These are phyloP conservation scores for slime mould (Dictyostelium discoideum) DNA, from an alignment of 78 protist genomes.

Conservation along the genomic window dicty_2.7 NC_007091.3:2566501-2567000, in stretches of 20 bases:
- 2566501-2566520: slow-evolving; percentile 27
- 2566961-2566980: too few relatives aligned
- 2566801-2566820: slow-evolving; percentile 57
- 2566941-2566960: background rate
- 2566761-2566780: slow-evolving; percentile 1
- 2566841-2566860: background rate
- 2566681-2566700: slow-evolving; percentile 26
- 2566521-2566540: slow-evolving; percentile 57
- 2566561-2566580: background rate
- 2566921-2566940: background rate
- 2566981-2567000: background rate
- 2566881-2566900: too few relatives aligned
- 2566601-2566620: slow-evolving; percentile 44
- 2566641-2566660: slow-evolving; percentile 77
- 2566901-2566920: background rate
- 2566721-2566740: slow-evolving; percentile 36
- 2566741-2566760: slow-evolving; percentile 22
- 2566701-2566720: slow-evolving; percentile 63
- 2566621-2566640: slow-evolving; percentile 27
- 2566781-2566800: slow-evolving; percentile 40
- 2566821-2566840: slow-evolving; percentile 14
- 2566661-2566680: slow-evolving; percentile 73
- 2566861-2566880: too few relatives aligned
- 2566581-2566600: slow-evolving; percentile 31
- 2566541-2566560: slow-evolving; percentile 31